Conservation (phyloP, 1,284 basidiomycete species). For the Cerioporus squamosus region DNA sequence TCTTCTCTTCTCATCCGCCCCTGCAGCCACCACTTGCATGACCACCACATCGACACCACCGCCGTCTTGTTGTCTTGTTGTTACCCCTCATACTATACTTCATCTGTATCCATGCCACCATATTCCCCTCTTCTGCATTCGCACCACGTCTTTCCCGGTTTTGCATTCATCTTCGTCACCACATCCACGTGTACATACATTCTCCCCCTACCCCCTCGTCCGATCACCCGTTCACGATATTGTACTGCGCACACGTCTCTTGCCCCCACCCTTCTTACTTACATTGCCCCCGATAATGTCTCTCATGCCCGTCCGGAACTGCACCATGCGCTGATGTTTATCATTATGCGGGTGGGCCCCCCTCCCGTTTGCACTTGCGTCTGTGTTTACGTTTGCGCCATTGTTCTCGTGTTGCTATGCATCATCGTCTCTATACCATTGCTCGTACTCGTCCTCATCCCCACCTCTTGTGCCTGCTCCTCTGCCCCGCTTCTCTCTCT, state of each 20-base stretch:
- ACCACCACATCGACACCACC: background rate
- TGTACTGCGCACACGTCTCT: background rate
- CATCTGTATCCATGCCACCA: background rate
- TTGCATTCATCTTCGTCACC: background rate
- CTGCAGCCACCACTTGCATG: background rate
- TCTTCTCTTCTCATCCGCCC: background rate
- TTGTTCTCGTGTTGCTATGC: slow-evolving; percentile 9
- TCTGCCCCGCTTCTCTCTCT: background rate
- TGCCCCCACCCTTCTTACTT: background rate
- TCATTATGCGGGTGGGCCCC: slow-evolving; percentile 17
- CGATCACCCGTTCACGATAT: too few relatives aligned
- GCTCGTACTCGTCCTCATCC: too few relatives aligned
- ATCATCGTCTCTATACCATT: background rate
- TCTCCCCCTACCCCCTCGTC: background rate
- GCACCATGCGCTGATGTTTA: slow-evolving; percentile 4
- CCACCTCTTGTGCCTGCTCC: background rate
- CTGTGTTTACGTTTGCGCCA: background rate
- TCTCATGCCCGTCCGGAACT: background rate
- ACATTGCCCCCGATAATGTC: background rate
- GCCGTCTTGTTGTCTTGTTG: too few relatives aligned
- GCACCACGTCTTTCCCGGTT: too few relatives aligned
- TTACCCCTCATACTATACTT: too few relatives aligned
- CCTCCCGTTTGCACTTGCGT: slow-evolving; percentile 12
- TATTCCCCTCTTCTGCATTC: background rate
- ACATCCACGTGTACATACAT: too few relatives aligned